Evolutionary conservation across 2,329 filamentous ascomycete species (phyloP).

Genomic region (Clonostachys sp.): DNA sequence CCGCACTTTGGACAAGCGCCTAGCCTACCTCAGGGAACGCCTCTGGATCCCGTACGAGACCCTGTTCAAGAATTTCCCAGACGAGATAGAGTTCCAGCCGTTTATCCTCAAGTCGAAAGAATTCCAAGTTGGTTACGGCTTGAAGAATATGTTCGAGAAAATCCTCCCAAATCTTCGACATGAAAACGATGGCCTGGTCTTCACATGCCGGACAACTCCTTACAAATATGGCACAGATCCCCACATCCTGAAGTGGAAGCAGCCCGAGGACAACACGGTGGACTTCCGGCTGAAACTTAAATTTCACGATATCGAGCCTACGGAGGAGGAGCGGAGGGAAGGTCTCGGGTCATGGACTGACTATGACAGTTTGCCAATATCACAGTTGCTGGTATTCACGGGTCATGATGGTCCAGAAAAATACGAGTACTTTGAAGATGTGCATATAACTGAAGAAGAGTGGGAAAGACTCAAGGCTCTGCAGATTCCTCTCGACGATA

Average conservation of each 20-base stretch:
- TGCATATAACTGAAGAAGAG: constrained; percentile 69
- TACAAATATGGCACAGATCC: constrained; percentile 90
- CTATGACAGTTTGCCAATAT: constrained; percentile 74
- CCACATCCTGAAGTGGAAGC: constrained; percentile 98
- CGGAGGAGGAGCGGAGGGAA: constrained; percentile 62
- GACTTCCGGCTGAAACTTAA: constrained; percentile 80
- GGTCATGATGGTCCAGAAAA: constrained; percentile 45
- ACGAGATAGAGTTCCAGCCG: constrained; percentile 65
- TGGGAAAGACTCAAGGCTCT: constrained; percentile 79
- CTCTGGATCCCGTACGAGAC: constrained; percentile 68
- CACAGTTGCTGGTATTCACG: constrained; percentile 67
- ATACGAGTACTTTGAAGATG: constrained; percentile 62
- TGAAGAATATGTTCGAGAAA: constrained; percentile 87
- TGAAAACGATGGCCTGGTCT: constrained; percentile 95
- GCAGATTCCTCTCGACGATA: constrained; percentile 72
- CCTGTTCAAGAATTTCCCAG: constrained; percentile 60
- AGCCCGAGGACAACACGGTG: constrained; percentile 88
- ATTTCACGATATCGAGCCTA: constrained; percentile 69
- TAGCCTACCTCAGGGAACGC: constrained; percentile 78
- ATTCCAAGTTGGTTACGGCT: constrained; percentile 84
- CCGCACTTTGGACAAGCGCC: constrained; percentile 78
- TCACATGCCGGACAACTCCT: constrained; percentile 84
- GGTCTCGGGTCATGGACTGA: constrained; percentile 64
- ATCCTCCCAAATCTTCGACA: constrained; percentile 81
- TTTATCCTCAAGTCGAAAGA: constrained; percentile 85